phyloP scores from a whole-genome alignment of 345 rosid species.

The Gossypium sturtianum region DNA sequence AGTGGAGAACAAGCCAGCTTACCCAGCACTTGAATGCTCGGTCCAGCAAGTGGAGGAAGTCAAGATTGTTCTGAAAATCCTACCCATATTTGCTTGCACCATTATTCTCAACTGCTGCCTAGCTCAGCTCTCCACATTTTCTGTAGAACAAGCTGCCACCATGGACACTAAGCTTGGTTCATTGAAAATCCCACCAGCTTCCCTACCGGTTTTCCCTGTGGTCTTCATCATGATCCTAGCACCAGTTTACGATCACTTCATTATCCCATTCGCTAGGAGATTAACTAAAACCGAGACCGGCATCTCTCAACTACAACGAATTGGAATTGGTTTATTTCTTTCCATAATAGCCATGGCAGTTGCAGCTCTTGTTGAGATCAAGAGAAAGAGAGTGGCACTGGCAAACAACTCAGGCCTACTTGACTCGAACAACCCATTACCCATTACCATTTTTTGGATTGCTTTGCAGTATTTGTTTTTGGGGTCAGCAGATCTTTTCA shows the following conservation, averaged over 20 bases:
- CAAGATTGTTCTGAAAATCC: slow-evolving; percentile 57
- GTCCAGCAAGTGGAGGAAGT: slow-evolving; percentile 69
- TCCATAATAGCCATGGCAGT: slow-evolving; percentile 63
- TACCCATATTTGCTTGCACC: slow-evolving; percentile 77
- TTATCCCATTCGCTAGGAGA: slow-evolving; percentile 59
- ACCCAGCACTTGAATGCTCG: slow-evolving; percentile 45
- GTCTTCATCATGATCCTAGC: slow-evolving; percentile 74
- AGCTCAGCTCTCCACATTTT: slow-evolving; percentile 79
- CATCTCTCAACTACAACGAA: slow-evolving; percentile 60
- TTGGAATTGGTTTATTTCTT: slow-evolving; percentile 59
- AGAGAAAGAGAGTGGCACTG: slow-evolving; percentile 55
- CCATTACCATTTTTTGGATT: slow-evolving; percentile 62
- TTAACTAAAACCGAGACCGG: slow-evolving; percentile 64
- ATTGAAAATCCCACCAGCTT: slow-evolving; percentile 67
- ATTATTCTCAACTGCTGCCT: slow-evolving; percentile 77
- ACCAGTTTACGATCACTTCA: slow-evolving; percentile 66
- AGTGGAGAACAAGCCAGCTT: slow-evolving; percentile 37
- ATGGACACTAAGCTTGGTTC: slow-evolving; percentile 59
- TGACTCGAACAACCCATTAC: slow-evolving; percentile 38
- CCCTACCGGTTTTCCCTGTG: slow-evolving; percentile 69
- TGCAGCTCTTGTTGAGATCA: slow-evolving; percentile 71
- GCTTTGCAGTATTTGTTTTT: slow-evolving; percentile 66
- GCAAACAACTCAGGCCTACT: slow-evolving; percentile 24
- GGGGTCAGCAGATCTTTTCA: slow-evolving; percentile 83
- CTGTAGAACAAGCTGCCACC: slow-evolving; percentile 70